Evolutionary conservation across 768 basidiomycete genomes (phyloP).

Genomic region (Gyrodon lividus): DNA sequence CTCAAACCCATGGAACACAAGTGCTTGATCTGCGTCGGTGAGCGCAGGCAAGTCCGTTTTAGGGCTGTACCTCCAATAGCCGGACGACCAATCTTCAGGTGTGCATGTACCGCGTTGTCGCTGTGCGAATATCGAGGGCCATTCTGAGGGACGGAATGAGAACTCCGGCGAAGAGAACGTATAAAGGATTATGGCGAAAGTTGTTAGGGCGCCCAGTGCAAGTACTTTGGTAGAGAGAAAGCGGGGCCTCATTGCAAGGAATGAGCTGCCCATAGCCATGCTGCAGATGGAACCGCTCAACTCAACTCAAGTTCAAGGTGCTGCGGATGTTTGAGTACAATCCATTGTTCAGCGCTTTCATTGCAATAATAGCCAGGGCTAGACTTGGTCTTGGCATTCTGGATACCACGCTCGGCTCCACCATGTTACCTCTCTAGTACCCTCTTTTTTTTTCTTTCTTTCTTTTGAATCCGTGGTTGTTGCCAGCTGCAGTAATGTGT

Average conservation of each 20-base stretch:
- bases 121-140: conserved; percentile 24
- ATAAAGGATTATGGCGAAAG: conserved; percentile 28
- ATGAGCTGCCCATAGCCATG: conserved; percentile 2
- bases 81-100: conserved; percentile 35
- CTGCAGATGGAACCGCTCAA: too few relatives aligned
- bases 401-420: too few relatives aligned
- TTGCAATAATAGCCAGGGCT: too few relatives aligned
- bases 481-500: neutral
- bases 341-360: too few relatives aligned
- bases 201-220: conserved; percentile 25
- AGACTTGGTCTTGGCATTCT: too few relatives aligned
- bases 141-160: conserved; percentile 16
- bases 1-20: conserved; percentile 53
- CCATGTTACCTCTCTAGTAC: neutral
- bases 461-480: too few relatives aligned
- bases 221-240: conserved; percentile 23
- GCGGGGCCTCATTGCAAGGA: conserved; percentile 22
- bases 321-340: too few relatives aligned
- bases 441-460: neutral
- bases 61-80: conserved; percentile 43
- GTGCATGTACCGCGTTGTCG: conserved; percentile 33
- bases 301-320: too few relatives aligned
- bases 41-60: conserved; percentile 36
- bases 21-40: conserved; percentile 41
- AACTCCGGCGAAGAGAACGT: conserved; percentile 25